These are phyloP conservation scores for Selaginella moellendorffii DNA, from an alignment of 75 land plant species.

Conservation along the genomic window DNA sequence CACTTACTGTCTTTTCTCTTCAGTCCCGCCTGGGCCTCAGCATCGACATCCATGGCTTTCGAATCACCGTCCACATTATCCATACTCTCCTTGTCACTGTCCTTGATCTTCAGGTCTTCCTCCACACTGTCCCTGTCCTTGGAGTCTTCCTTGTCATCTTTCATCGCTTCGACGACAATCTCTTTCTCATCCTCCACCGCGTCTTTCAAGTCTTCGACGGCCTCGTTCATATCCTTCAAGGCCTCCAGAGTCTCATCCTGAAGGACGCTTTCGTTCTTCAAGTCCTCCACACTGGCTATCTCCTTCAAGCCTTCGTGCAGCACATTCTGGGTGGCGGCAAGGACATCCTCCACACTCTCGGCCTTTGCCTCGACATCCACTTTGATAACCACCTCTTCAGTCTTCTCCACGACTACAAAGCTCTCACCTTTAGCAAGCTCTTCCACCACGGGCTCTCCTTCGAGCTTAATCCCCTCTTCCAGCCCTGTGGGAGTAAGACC, in stretches of 20 bases:
- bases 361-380: too few relatives aligned
- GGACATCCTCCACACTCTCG: too few relatives aligned
- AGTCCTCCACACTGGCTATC: background rate
- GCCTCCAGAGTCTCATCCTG: background rate
- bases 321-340: too few relatives aligned
- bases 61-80: background rate
- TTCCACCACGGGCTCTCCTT: background rate
- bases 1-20: constrained; percentile 20
- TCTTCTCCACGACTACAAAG: background rate
- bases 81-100: background rate
- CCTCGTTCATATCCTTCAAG: background rate
- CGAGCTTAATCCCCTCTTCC: constrained; percentile 6
- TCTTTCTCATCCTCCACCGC: constrained; percentile 3
- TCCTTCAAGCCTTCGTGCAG: background rate
- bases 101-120: too few relatives aligned
- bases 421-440: constrained; percentile 4
- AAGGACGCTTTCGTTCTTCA: constrained; percentile 8
- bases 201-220: background rate
- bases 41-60: constrained; percentile 18
- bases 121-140: too few relatives aligned
- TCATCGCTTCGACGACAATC: background rate
- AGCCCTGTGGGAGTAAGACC: background rate
- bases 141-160: too few relatives aligned
- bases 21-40: constrained; percentile 13
- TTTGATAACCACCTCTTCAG: background rate